Conservation (phyloP, 441 rosid genomes). For the Macaranga tanarius region DNA sequence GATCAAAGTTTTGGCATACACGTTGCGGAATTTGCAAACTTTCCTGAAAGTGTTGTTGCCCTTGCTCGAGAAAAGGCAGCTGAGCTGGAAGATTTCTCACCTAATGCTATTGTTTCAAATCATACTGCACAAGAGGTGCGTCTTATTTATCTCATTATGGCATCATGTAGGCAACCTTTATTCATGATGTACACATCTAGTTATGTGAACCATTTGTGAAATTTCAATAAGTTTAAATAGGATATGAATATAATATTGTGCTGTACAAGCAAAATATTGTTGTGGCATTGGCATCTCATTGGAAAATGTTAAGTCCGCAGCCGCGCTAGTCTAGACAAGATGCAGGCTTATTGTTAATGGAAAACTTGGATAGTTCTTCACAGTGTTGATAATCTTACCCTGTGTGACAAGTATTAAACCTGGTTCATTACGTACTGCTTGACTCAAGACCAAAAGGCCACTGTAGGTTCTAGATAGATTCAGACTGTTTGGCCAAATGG, state of each 20-base stretch:
- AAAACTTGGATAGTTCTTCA: too few relatives aligned
- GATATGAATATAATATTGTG: neutral
- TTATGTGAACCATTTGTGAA: neutral
- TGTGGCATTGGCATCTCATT: neutral
- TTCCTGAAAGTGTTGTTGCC: conserved; percentile 89
- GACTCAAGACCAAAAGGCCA: neutral
- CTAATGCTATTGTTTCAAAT: conserved; percentile 45
- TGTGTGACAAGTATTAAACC: neutral
- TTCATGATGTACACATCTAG: neutral
- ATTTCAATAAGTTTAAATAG: conserved; percentile 7
- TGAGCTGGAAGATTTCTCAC: conserved; percentile 95
- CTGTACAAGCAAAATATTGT: neutral
- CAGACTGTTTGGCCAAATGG: neutral
- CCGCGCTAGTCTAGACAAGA: neutral
- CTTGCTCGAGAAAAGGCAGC: conserved; percentile 96
- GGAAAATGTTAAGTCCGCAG: neutral
- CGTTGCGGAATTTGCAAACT: conserved; percentile 97
- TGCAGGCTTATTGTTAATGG: neutral
- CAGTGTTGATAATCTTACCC: neutral
- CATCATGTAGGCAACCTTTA: conserved; percentile 2
- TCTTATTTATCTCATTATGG: conserved; percentile 4
- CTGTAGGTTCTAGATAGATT: neutral
- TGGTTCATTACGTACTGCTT: neutral
- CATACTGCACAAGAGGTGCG: conserved; percentile 46
- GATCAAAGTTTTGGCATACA: conserved; percentile 99